Evolutionary conservation across 805 yeast genomes (phyloP), one percentile per base, ranked within the genome.

Genomic region (Ogataea salicorniae): DNA sequence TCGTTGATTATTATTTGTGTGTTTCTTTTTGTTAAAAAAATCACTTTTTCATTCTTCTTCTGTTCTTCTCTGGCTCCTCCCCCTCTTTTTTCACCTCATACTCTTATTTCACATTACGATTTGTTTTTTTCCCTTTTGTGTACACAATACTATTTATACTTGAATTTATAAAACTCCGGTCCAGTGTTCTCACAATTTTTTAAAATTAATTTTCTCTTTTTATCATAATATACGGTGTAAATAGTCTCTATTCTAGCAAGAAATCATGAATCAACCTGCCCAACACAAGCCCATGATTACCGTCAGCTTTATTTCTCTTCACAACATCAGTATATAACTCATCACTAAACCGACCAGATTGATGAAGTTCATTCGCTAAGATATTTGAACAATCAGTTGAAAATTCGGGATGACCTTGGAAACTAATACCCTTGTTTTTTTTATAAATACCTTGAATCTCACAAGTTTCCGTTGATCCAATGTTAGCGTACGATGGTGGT

Each of bases 381-480:
- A 37, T 39, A 3, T 50, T 38, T 2, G 64, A 61, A 18, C 61
- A 60, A 3, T 64, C 71, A 0, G 69, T 67, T 23, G 68, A 59
- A 58, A 87, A 90, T 62, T 90, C 97, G 0, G 97, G 97, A 59
- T 90, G 97, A 0, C 96, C 96, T 64, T 90, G 97, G 55, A 89
- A 77, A 0, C 94, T 79, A 20, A 90, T 64, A 7, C 85, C 46
- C 39, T 74, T 71, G 20, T 71, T 60, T 0, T 74, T 71, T 37
- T 77, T 75, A 46, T 76, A 76, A 29, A 87, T 67, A 0, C 95
- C 95, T 66, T 90, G 97, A 34, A 77, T 67, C 1, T 66, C 57
- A 52, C 95, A 84, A 37, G 64, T 71, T 0, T 70, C 63, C 6
- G 8, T 36, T 11, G 15, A 11, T 0, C 95, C 85, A 62, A 82